Evolutionary conservation across 2,329 filamentous ascomycete genomes (phyloP), one percentile per base, ranked within the genome.

Genomic region (Talaromyces sp.): DNA sequence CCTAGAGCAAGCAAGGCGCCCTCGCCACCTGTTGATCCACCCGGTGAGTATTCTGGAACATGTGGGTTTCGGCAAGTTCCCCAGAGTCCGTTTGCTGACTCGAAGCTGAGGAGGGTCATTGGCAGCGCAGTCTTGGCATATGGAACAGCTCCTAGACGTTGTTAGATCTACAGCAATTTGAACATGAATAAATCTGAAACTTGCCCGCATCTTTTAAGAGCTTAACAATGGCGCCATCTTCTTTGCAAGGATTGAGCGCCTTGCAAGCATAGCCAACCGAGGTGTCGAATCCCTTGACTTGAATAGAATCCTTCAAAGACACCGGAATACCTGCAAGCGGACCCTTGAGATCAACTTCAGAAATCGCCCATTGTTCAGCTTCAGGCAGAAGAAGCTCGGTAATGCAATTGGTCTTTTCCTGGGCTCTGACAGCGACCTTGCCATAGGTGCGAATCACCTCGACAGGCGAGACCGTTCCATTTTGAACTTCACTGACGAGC

Each of bases 121-220:
- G 93, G 94, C 1, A 96, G 76, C 67, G 95, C 95, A 0, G 93
- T 97, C 82, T 97, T 98, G 68, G 93, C 92, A 74, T 96, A 97
- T 0, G 93, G 93, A 1, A 97, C 84, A 0, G 93, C 93, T 24
- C 93, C 85, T 82, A 39, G 19, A 14, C 31, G 13, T 35, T 27
- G 41, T 72, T 37, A 71, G 62, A 45, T 24, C 24, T 22, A 47
- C 35, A 33, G 10, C 2, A 10, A 19, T 63, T 6, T 14, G 16
- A 22, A 45, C 4, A 19, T 19, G 7, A 9, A 10, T n/a, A 41
- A 10, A 10, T 5, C 11, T 8, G 56, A 3, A 47, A 27, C 50
- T 62, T 72, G 82, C 81, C 91, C 2, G 92, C 92, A 74, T 95
- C 90, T 73, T 96, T 96, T 60, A 97, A 82, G 48, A 98, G 78